Evolutionary conservation across 257 asterid species (phyloP).

Genomic region (Eustoma russellianum): DNA sequence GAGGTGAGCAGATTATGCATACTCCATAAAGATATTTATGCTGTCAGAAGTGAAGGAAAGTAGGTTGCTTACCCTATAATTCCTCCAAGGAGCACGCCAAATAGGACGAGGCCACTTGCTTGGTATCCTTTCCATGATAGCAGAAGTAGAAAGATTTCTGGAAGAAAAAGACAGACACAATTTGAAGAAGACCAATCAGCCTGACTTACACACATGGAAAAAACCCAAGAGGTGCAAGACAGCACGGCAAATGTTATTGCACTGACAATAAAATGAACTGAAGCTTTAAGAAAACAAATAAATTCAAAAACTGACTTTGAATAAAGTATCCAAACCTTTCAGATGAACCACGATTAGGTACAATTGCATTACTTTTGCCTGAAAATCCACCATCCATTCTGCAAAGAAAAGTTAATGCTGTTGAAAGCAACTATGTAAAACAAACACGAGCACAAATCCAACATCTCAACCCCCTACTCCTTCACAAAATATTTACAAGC

Average conservation of each 20-base stretch:
- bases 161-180: slow-evolving; percentile 5
- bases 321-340: slow-evolving; percentile 48
- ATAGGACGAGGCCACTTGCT: slow-evolving; percentile 97
- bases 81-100: slow-evolving; percentile 98
- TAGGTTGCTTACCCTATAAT: slow-evolving; percentile 62
- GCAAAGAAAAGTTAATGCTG: slow-evolving; percentile 20
- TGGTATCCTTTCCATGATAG: slow-evolving; percentile 97
- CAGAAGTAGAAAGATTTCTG: slow-evolving; percentile 91
- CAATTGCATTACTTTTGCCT: slow-evolving; percentile 46
- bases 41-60: too few species aligned
- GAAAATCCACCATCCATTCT: slow-evolving; percentile 50
- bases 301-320: slow-evolving; percentile 11
- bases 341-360: slow-evolving; percentile 45
- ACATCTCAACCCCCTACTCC: too few species aligned
- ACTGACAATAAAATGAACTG: too few species aligned
- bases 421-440: slow-evolving; percentile 2
- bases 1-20: background rate
- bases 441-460: slow-evolving; percentile 2
- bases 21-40: too few species aligned
- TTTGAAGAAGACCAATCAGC: background rate
- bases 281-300: too few species aligned
- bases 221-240: background rate
- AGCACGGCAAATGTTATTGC: background rate
- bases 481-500: too few species aligned
- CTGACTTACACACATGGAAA: background rate